Percentiles rank a stretch among this genome's conserved stretches.
These are phyloP conservation scores for Myrmaecium sp. DNA, from an alignment of 2,329 filamentous ascomycete genomes.

Conservation along the genomic window DNA sequence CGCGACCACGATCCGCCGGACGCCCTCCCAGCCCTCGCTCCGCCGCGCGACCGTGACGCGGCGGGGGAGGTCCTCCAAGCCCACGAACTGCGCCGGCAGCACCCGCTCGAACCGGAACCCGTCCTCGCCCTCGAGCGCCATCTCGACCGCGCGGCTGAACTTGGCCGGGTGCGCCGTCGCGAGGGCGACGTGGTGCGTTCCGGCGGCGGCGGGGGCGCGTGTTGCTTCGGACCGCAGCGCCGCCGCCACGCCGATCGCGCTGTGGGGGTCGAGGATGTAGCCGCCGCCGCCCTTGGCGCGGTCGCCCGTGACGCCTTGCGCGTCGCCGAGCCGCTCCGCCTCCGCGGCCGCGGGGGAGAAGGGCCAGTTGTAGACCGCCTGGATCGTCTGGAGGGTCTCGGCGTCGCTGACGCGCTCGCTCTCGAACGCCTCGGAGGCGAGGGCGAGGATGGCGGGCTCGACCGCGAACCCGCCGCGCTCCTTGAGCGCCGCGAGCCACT, in stretches of 20 bases:
- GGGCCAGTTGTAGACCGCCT: slow-evolving; percentile 27
- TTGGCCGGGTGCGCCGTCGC: slow-evolving; percentile 94
- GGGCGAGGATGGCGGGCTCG: slow-evolving; percentile 51
- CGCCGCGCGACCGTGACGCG: slow-evolving; percentile 53
- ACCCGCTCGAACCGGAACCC: slow-evolving; percentile 66
- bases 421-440: slow-evolving; percentile 59
- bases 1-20: slow-evolving; percentile 57
- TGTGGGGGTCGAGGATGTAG: slow-evolving; percentile 87
- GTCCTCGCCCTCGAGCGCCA: slow-evolving; percentile 54
- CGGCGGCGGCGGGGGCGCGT: slow-evolving; percentile 29
- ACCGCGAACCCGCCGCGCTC: slow-evolving; percentile 68
- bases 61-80: slow-evolving; percentile 58
- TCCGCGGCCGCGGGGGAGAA: slow-evolving; percentile 21
- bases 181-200: slow-evolving; percentile 61
- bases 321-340: slow-evolving; percentile 25
- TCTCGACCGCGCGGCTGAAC: slow-evolving; percentile 70
- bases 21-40: slow-evolving; percentile 49
- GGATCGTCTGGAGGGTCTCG: slow-evolving; percentile 31
- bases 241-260: slow-evolving; percentile 71
- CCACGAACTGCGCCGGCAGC: slow-evolving; percentile 65
- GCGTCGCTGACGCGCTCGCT: slow-evolving; percentile 52
- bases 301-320: slow-evolving; percentile 18
- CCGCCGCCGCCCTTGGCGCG: no score
- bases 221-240: slow-evolving; percentile 46
- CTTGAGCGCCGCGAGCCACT: slow-evolving; percentile 72